Evolutionary conservation across 2,329 filamentous ascomycete genomes (phyloP).

Genomic region (Lachnellula cervina): DNA sequence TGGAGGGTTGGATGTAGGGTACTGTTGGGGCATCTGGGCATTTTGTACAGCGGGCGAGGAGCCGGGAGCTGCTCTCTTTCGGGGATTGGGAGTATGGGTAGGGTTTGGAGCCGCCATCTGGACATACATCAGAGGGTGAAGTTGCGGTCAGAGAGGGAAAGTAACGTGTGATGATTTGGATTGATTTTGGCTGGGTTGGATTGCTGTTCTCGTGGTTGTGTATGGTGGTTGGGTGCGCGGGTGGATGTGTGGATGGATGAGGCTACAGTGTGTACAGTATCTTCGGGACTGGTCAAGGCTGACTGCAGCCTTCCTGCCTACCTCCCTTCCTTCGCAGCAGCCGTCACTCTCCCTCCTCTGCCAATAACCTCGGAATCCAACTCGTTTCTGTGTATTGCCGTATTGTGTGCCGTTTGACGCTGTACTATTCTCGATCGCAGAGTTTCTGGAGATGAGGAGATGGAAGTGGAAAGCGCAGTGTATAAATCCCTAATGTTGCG

Average conservation of each 20-base stretch:
- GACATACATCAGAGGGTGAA: conserved; percentile 31
- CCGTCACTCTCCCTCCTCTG: conserved; percentile 5
- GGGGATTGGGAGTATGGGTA: conserved; percentile 36
- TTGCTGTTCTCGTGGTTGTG: no score
- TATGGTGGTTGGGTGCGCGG: no score
- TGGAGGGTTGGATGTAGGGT: conserved; percentile 37
- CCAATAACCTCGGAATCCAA: neutral
- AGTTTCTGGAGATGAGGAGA: conserved; percentile 15
- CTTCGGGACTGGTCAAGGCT: conserved; percentile 22
- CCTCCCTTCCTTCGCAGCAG: conserved; percentile 20
- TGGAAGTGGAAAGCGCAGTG: conserved; percentile 1
- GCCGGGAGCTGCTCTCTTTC: conserved; percentile 73
- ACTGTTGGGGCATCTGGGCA: conserved; percentile 47
- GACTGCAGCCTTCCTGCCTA: conserved; percentile 30
- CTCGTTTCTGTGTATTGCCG: no score
- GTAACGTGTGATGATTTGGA: no score
- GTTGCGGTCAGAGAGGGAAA: conserved; percentile 10
- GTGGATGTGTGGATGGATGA: no score
- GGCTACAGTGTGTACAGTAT: neutral
- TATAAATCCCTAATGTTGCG: conserved; percentile 16
- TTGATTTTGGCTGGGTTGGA: no score
- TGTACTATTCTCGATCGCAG: conserved; percentile 6
- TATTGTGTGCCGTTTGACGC: neutral
- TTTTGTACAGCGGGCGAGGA: conserved; percentile 57
- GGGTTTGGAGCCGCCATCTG: conserved; percentile 8